phyloP scores from a whole-genome alignment of 306 rosid genomes.

The Rubus parviflorus region DNA sequence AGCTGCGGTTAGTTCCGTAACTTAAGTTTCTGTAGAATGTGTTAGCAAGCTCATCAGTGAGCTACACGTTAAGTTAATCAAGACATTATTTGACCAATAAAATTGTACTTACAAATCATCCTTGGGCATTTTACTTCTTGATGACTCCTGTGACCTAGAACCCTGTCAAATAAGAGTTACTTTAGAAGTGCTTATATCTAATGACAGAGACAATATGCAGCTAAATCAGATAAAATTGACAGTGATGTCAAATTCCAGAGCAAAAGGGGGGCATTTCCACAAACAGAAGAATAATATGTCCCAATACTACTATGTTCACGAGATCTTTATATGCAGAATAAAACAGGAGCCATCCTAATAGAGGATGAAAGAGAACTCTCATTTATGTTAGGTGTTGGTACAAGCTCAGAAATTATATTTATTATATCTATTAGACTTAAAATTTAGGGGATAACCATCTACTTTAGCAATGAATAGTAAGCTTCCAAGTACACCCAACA shows the following conservation, averaged over 20 bases:
- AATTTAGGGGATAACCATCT: not conserved
- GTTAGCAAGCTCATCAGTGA: constrained; percentile 7
- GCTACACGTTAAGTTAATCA: not conserved
- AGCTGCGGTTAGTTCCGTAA: constrained; percentile 6
- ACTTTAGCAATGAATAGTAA: not conserved
- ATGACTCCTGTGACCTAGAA: constrained; percentile 27
- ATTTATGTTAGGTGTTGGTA: not conserved
- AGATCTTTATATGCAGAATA: not conserved
- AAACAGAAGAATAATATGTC: not conserved
- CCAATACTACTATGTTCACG: not conserved
- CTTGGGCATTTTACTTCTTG: constrained; percentile 34
- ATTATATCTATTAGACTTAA: not conserved
- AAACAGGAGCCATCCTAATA: not conserved
- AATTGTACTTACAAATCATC: constrained; percentile 31
- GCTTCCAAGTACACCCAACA: not conserved
- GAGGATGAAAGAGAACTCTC: not conserved
- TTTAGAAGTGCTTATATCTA: not conserved
- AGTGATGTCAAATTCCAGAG: not conserved
- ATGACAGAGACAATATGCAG: not conserved
- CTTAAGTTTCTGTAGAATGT: constrained; percentile 25
- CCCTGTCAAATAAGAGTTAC: constrained; percentile 31
- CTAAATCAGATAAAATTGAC: not conserved
- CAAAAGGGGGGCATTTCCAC: not conserved
- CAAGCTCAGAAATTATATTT: not conserved
- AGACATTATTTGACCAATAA: not conserved